These are phyloP conservation scores for Spergularia marina DNA, from an alignment of 148 eudicot genomes.

Conservation along the genomic window DNA sequence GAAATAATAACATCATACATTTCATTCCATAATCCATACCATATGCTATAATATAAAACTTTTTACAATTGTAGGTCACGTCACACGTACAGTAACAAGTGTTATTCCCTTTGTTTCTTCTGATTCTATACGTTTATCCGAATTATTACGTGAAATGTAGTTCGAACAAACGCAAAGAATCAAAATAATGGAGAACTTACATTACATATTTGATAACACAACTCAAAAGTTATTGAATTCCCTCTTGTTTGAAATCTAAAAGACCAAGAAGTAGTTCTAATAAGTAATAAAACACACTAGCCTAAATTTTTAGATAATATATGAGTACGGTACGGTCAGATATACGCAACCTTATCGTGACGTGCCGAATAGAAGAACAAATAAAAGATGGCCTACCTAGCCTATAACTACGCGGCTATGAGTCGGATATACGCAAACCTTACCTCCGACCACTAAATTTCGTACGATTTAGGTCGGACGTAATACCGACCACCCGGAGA, in stretches of 20 bases:
- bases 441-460: constrained; percentile 13
- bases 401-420: not conserved
- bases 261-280: not conserved
- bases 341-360: no score
- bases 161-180: no score
- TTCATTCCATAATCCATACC: constrained; percentile 10
- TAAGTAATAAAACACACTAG: not conserved
- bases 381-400: no score
- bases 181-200: no score
- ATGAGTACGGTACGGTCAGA: no score
- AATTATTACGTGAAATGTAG: no score
- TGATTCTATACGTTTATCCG: no score
- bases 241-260: not conserved
- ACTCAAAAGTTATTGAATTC: not conserved
- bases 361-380: no score
- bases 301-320: not conserved
- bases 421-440: constrained; percentile 12
- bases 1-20: not conserved
- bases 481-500: constrained; percentile 7
- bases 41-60: not conserved
- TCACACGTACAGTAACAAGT: not conserved
- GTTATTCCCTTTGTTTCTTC: no score
- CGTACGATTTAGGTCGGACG: constrained; percentile 38
- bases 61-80: constrained; percentile 28
- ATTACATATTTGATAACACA: not conserved